Percentiles rank a stretch among this genome's conserved stretches.
Evolutionary conservation across 345 rosid genomes (phyloP).

Genomic region (Brassica nigra): DNA sequence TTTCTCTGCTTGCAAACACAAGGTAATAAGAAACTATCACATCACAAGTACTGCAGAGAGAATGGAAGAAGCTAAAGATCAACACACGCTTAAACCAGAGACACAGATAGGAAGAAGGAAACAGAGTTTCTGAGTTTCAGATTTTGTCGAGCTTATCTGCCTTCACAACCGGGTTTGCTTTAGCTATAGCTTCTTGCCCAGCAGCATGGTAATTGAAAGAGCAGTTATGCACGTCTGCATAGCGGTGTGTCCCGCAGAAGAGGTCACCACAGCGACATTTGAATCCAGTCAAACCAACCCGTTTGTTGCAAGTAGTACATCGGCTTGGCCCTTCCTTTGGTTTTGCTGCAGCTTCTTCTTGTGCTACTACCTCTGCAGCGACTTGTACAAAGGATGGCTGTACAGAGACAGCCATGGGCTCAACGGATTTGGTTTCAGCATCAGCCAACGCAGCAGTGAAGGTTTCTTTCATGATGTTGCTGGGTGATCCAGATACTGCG

Average conservation of each 20-base stretch:
- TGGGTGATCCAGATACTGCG: conserved; percentile 66
- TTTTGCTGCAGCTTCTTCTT: conserved; percentile 48
- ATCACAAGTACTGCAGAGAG: conserved; percentile 7
- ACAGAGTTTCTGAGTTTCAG: conserved; percentile 35
- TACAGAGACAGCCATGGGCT: conserved; percentile 43
- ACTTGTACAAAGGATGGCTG: conserved; percentile 37
- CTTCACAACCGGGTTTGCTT: conserved; percentile 82
- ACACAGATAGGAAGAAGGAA: conserved; percentile 29
- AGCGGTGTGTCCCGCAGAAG: conserved; percentile 79
- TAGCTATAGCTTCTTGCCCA: conserved; percentile 81
- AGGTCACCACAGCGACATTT: conserved; percentile 79
- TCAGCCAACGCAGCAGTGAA: conserved; percentile 44
- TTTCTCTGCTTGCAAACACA: too few species aligned
- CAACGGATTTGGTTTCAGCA: conserved; percentile 48
- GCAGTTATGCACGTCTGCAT: conserved; percentile 82
- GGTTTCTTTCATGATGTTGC: conserved; percentile 49
- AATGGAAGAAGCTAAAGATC: conserved; percentile 20
- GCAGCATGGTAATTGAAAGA: conserved; percentile 74
- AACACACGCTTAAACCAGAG: conserved; percentile 34
- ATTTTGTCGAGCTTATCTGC: conserved; percentile 93
- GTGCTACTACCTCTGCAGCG: conserved; percentile 40
- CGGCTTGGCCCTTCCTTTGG: conserved; percentile 76
- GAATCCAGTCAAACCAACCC: conserved; percentile 84
- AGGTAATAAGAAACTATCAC: too few species aligned
- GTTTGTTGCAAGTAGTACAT: conserved; percentile 73